A percentile compares a stretch with the other conserved stretches of the same genome.
Evolutionary conservation across 768 basidiomycete genomes (phyloP).

Genomic region (Hysterangium stoloniferum): DNA sequence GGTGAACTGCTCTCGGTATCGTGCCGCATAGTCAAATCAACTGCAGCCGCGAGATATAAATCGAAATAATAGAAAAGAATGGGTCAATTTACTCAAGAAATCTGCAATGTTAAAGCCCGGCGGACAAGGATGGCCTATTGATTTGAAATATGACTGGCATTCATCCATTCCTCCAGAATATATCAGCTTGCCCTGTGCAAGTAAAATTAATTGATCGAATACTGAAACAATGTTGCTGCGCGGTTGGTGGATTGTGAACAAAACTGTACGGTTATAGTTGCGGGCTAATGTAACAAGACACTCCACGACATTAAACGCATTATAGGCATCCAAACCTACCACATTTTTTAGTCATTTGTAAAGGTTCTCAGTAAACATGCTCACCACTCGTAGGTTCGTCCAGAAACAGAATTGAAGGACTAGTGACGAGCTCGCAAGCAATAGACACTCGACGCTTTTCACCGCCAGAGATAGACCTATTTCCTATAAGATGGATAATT

Average conservation of each 20-base stretch:
- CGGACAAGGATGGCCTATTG: conserved; percentile 79
- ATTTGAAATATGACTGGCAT: conserved; percentile 75
- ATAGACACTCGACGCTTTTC: conserved; percentile 97
- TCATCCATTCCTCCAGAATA: conserved; percentile 73
- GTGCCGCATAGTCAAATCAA: conserved; percentile 38
- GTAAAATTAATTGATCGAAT: conserved; percentile 85
- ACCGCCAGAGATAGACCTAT: conserved; percentile 90
- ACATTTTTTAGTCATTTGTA: conserved; percentile 8
- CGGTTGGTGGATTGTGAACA: conserved; percentile 98
- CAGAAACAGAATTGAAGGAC: conserved; percentile 90
- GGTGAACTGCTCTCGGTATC: conserved; percentile 30
- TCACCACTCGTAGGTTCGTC: conserved; percentile 95
- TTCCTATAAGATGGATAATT: conserved; percentile 38
- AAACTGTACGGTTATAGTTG: conserved; percentile 87
- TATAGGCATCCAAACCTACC: conserved; percentile 86
- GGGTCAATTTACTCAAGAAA: conserved; percentile 85
- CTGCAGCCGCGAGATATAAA: conserved; percentile 16
- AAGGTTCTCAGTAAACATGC: conserved; percentile 19
- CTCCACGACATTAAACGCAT: conserved; percentile 92
- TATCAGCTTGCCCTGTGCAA: conserved; percentile 76
- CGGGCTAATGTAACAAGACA: conserved; percentile 77
- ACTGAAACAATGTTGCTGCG: conserved; percentile 95
- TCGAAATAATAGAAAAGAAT: conserved; percentile 23
- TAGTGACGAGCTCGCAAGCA: conserved; percentile 96
- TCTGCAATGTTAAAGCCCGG: conserved; percentile 96